These are phyloP conservation scores for Nothophoma quercina DNA, from an alignment of 2,329 filamentous ascomycete species.

Conservation along the genomic window DNA sequence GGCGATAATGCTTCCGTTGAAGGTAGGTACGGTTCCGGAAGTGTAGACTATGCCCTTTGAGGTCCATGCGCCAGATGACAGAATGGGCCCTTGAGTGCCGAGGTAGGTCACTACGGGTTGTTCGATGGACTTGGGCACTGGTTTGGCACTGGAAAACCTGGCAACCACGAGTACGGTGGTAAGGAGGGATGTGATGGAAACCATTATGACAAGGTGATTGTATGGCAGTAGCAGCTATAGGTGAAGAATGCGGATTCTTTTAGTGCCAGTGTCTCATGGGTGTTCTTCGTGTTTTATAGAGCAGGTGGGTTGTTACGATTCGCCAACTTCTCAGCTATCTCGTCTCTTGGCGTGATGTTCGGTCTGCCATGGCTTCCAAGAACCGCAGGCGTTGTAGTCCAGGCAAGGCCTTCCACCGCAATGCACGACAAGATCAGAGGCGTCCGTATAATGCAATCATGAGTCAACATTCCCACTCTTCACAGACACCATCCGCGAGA, in stretches of 20 bases:
- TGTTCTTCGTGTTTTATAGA: constrained; percentile 2
- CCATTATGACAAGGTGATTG: constrained; percentile 21
- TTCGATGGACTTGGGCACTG: constrained; percentile 30
- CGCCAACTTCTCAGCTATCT: not conserved
- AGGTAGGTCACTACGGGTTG: constrained; percentile 43
- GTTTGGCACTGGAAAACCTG: constrained; percentile 24
- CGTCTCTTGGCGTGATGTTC: not conserved
- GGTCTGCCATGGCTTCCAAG: constrained; percentile 30
- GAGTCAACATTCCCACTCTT: constrained; percentile 2
- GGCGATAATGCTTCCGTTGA: constrained; percentile 37
- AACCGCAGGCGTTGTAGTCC: constrained; percentile 4
- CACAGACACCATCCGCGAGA: constrained; percentile 12
- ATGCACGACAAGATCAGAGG: constrained; percentile 5
- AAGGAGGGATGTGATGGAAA: constrained; percentile 31
- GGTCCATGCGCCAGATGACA: constrained; percentile 41
- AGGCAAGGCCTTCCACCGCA: constrained; percentile 4
- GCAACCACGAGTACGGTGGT: constrained; percentile 27
- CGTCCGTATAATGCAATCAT: constrained; percentile 4
- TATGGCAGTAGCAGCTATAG: not conserved
- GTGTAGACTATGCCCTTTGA: constrained; percentile 44
- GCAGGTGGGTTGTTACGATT: too few species aligned
- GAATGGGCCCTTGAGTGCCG: constrained; percentile 40
- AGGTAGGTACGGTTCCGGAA: constrained; percentile 38
- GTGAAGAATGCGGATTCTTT: too few species aligned
- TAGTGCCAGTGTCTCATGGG: too few species aligned